Evolutionary conservation across 192 early-diverging fungal genomes (phyloP), one percentile per base, ranked within the genome.

Genomic region (Rhizophagus clarus): DNA sequence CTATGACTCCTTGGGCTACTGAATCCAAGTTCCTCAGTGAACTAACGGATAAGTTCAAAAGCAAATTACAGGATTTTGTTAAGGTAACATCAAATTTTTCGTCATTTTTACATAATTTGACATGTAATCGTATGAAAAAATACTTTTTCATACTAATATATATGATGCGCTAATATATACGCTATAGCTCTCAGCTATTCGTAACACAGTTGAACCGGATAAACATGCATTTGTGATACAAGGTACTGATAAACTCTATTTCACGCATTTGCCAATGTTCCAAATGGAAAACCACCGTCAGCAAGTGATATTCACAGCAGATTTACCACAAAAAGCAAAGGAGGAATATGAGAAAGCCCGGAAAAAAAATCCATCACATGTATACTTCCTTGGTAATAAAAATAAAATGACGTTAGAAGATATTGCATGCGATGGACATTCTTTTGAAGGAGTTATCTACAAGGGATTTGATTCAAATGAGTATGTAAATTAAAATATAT

Each of bases 251-350:
- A 29, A 66, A 4, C 64, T 66, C 12, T 66, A 31, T 29, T 66
- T 66, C 12, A 66, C 64, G 14, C 9, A 66, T 66, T 66, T 66
- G 26, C 26, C 64, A 24, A 29, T 66, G 64, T 66, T 66, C 14
- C 64, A 66, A 66, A 66, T 66, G 64, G 64, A 66, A 32, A 66
- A 66, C 28, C 64, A 66, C 10, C 64, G 64, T 66, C 64, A 66
- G 64, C 64, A 66, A 29, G 64, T 66, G 26, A 66, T 66, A 24
- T 4, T 66, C 64, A 66, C 64, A 15, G 64, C 28, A 66, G 64
- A 66, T 17, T 5, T 66, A 32, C 64, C 64, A 66, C 2, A 12
- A 66, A 29, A 66, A 1, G 32, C 32, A 66, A 66, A 14, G 26
- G 24, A 29, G 26, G 6, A 32, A 0, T 66, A 31, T 29, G 10